Percentiles rank a stretch among this genome's conserved stretches.
These are phyloP conservation scores for Stephanodiscus triporus DNA, from an alignment of 108 stramenopile genomes.

Conservation along the genomic window DNA sequence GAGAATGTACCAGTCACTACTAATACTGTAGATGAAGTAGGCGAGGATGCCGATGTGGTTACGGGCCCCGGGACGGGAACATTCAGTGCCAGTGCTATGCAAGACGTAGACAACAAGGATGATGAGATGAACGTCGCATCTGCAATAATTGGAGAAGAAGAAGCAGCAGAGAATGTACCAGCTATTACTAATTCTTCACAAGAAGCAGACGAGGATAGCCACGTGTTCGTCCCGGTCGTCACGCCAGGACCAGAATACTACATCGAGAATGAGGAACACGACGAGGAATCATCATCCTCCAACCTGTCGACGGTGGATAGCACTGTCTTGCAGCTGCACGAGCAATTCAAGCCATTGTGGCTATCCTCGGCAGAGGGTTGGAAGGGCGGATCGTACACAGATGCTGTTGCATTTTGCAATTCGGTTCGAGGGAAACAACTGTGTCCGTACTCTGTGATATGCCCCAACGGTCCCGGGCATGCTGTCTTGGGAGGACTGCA, in stretches of 20 bases:
- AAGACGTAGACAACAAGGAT: too few species aligned
- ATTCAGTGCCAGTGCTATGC: too few species aligned
- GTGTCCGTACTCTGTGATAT: slow-evolving; percentile 13
- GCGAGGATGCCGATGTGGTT: too few species aligned
- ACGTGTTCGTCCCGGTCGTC: not conserved
- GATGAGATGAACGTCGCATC: too few species aligned
- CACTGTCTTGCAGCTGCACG: not conserved
- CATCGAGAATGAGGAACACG: not conserved
- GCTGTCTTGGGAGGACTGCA: slow-evolving; percentile 3
- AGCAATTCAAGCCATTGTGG: slow-evolving; percentile 8
- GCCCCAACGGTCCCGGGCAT: not conserved
- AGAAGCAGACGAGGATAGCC: too few species aligned
- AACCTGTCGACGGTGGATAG: too few species aligned
- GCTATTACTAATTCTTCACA: too few species aligned
- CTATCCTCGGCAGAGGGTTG: slow-evolving; percentile 1
- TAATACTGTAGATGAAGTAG: too few species aligned
- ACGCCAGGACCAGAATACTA: not conserved
- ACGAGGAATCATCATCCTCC: not conserved
- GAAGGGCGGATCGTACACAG: slow-evolving; percentile 5
- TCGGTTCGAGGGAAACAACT: slow-evolving; percentile 2
- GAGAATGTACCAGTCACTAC: too few species aligned
- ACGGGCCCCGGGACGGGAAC: not conserved
- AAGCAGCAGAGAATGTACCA: too few species aligned
- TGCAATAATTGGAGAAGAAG: too few species aligned
- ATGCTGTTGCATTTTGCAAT: slow-evolving; percentile 1